Conservation (phyloP, 2,329 filamentous ascomycete genomes). For the Purpureocillium lavendulum region DNA sequence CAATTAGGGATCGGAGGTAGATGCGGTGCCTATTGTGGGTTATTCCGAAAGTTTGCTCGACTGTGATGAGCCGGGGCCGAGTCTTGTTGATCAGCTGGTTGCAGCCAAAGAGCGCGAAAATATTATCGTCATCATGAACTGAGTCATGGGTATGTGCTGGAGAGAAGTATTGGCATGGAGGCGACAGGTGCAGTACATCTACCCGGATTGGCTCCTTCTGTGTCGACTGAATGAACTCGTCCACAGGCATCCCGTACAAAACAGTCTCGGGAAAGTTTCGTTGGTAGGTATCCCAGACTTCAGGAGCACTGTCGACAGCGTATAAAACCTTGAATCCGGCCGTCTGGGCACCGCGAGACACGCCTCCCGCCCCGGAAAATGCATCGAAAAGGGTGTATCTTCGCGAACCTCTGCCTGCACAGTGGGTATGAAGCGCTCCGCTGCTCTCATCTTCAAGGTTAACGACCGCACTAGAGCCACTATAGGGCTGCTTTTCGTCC, state of each 20-base stretch:
- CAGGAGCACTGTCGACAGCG: constrained; percentile 53
- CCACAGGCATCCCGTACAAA: constrained; percentile 38
- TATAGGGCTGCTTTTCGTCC: not conserved
- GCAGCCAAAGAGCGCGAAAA: constrained; percentile 47
- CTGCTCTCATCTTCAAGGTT: too few relatives aligned
- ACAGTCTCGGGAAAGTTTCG: constrained; percentile 46
- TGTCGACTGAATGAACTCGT: constrained; percentile 35
- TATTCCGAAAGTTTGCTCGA: constrained; percentile 74
- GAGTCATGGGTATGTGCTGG: constrained; percentile 62
- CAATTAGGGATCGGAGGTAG: constrained; percentile 52
- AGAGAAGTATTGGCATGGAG: constrained; percentile 71
- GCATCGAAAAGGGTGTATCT: constrained; percentile 62
- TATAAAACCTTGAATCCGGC: constrained; percentile 51
- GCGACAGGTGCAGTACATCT: constrained; percentile 67
- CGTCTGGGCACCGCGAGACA: constrained; percentile 52
- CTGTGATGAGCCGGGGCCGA: constrained; percentile 60
- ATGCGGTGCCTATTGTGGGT: constrained; percentile 39
- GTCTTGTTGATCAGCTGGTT: constrained; percentile 46
- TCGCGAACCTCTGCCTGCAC: constrained; percentile 20
- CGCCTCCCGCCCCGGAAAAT: constrained; percentile 67
- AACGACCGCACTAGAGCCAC: not conserved
- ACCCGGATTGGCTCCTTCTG: constrained; percentile 30
- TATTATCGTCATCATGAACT: constrained; percentile 62
- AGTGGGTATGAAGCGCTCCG: too few relatives aligned
- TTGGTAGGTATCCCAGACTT: constrained; percentile 49